Base-by-base conservation (phyloP, 2,329 filamentous ascomycete species). In the Coccinonectria pachysandricola region DNA sequence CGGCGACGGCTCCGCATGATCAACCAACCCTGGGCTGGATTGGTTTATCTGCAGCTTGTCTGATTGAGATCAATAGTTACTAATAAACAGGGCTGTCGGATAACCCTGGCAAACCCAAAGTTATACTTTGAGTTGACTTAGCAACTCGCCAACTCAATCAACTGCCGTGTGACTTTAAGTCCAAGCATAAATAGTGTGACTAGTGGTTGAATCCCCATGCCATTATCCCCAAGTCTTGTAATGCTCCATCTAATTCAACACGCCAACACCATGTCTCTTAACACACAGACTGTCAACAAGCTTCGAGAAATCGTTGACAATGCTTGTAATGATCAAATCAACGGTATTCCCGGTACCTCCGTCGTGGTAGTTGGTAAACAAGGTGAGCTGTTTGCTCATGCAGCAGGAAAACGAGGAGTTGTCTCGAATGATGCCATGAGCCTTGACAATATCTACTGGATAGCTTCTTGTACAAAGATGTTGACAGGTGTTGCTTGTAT, bases 401-500 rank as follows among this genome's bases (percentile, higher is more conserved):
- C 66, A 0, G 50, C 62, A 0, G 70, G 69, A 1, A 62, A 56
- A 11, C 51, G 58, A 3, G 68, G 68, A 0, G 23, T 57, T 5
- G 49, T 25, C 0, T 53, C 54, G 3, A 38, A 54, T 0, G 62
- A 71, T 23, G 54, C 63, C 4, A 73, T 81, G 66, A 64, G 63
- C 0, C 50, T 72, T 0, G 72, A 81, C 19, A 71, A 59, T 7
- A 53, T 72, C 1, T 80, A 76, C 43, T 72, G 64, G 65, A 55
- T 74, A 5, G 69, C 69, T 0, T 71, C 66, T 0, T 71, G 65
- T 41, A 71, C 70, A 10, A 75, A 75, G 49, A 56, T 71, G 54
- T 49, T 74, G 8, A 52, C 57, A 0, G 65, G 57, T 0, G 47
- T 73, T 9, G 65, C 67, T 1, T 60, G 55, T 23, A 70, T 75